Conservation (phyloP, 2,329 filamentous ascomycete genomes). For the Calonectria leucothoes region DNA sequence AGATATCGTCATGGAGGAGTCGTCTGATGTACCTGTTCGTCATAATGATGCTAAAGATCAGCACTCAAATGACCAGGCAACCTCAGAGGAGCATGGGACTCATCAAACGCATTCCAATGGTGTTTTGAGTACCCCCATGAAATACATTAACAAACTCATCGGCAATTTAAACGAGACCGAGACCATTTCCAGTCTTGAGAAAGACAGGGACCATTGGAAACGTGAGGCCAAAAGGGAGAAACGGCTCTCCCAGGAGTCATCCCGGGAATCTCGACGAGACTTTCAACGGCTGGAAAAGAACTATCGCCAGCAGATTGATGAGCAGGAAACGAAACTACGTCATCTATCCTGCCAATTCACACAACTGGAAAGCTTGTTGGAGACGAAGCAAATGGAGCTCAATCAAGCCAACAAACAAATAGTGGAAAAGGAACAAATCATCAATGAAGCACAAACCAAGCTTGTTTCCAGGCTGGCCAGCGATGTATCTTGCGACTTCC, state of each 20-base stretch:
- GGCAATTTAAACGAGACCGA: background rate
- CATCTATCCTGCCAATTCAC: background rate
- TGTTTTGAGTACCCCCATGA: background rate
- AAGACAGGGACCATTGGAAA: background rate
- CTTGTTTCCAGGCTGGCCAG: background rate
- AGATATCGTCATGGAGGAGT: background rate
- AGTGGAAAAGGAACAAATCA: background rate
- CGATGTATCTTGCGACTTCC: background rate
- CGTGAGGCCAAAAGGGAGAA: background rate
- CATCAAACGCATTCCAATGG: background rate
- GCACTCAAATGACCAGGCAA: background rate
- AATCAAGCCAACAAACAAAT: background rate
- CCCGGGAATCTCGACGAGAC: background rate
- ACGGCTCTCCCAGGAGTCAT: background rate
- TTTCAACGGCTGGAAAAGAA: background rate
- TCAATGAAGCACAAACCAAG: background rate
- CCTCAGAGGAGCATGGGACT: background rate
- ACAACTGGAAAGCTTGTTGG: background rate
- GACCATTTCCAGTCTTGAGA: background rate
- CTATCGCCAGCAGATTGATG: background rate
- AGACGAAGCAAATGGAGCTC: background rate
- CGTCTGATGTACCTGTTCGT: no score
- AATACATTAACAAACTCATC: background rate
- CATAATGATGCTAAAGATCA: background rate
- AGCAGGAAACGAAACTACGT: background rate